Base-by-base conservation (phyloP, 192 early-diverging fungal genomes). In the Coemansia biformis region DNA sequence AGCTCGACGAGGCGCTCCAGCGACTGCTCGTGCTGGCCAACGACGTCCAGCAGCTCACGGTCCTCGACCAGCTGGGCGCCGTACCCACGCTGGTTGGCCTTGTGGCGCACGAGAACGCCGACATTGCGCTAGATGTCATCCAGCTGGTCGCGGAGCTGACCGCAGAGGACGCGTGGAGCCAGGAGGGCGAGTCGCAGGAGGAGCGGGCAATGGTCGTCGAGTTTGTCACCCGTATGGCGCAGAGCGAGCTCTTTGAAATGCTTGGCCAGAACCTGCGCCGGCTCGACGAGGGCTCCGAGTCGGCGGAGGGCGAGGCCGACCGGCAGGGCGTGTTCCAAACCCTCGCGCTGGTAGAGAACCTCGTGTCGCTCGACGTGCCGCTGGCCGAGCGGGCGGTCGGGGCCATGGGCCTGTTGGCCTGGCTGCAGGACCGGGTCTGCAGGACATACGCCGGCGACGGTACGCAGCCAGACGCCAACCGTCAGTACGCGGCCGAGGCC, bases 101-200 rank as follows among this genome's bases (percentile, higher is more conserved):
- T 24, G 55, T 99, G 26, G 75, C 82, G 30, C 96, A 99, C 57
- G 92, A 94, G 38, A 99, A 99, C 69, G 87, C 84, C 14, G 96
- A 99, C 59, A 94, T 99, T 66, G 65, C 80, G 2, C 83, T 93
- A 28, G 83, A 84, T 22, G 82, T 88, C 1, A 78, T 96, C 32
- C 86, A 90, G 54, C 57, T 97, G 9, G 53, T 94, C n/a, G 89
- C 85, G 50, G 93, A 96, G 70, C 74, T 93, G 42, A 91, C 87
- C 9, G 92, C 93, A 57, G 92, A 96, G 53, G 92, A 97, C 48
- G 81, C 42, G 75, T 88, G 57, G 83, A 80, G 38, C 48, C 86
- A 50, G 49, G 63, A 73, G 14, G 70, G 81, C 43, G 54, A 82
- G 57, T 72, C 81, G 12, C 74, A 80, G 45, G 73, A 78, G 51